Evolutionary conservation across 192 early-diverging fungal species (phyloP).

Genomic region (Chytriomyces hyalinus): DNA sequence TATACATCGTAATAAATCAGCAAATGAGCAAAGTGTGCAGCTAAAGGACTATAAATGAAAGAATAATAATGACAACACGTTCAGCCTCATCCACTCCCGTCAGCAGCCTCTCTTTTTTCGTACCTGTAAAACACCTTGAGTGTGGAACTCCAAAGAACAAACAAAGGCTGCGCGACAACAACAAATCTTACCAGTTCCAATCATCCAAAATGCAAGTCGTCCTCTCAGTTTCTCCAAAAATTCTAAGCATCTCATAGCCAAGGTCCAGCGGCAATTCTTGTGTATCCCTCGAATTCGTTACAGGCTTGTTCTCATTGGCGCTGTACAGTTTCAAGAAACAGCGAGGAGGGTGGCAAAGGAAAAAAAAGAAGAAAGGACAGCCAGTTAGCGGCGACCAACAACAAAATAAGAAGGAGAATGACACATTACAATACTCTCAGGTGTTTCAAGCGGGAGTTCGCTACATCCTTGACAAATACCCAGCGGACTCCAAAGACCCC

Average conservation of each 20-base stretch:
- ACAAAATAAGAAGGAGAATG: not conserved
- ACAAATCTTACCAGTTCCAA: conserved; percentile 27
- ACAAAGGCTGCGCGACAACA: not conserved
- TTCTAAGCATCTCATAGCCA: conserved; percentile 56
- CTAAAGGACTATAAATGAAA: not conserved
- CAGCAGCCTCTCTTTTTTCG: conserved; percentile 1
- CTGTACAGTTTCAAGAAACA: not conserved
- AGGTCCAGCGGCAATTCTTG: conserved; percentile 54
- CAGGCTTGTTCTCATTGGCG: conserved; percentile 61
- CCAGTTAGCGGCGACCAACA: not conserved
- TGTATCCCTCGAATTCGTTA: conserved; percentile 67
- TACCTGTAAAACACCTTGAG: conserved; percentile 2
- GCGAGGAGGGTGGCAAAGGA: not conserved
- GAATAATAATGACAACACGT: not conserved
- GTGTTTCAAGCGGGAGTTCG: conserved; percentile 55
- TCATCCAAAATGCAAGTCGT: conserved; percentile 34
- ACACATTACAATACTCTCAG: conserved; percentile 44
- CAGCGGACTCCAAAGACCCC: conserved; percentile 58
- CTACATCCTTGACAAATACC: conserved; percentile 64
- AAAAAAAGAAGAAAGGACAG: not conserved
- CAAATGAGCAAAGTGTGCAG: not conserved
- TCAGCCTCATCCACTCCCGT: not conserved
- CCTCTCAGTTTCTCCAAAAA: conserved; percentile 40
- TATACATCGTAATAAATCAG: not conserved
- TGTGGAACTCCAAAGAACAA: not conserved